Base-by-base conservation (phyloP, 179 eudicot genomes). In the Amaranthus tricolor region DNA sequence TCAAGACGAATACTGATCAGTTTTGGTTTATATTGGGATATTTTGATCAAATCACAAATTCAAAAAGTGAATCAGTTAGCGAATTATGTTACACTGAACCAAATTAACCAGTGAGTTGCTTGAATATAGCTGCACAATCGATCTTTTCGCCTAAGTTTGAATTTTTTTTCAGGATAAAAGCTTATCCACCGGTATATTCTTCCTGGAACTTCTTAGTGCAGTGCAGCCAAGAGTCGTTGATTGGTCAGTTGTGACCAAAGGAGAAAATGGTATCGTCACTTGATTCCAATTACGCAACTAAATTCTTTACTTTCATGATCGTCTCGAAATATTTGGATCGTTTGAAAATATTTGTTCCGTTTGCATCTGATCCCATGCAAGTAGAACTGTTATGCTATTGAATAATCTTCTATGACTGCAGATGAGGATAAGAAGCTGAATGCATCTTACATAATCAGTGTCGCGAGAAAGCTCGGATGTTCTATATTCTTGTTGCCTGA, bases 381-480 rank as follows among this genome's bases (percentile, higher is more conserved):
- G 21, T 52, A 6, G 2, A 55, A 49, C 9, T 58, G 7, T 68
- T 51, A 24, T 24, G n/a, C 16, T 47, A 19, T 59, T 72, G 66
- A 71, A 17, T 76, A 44, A 56, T 61, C 15, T 69, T 21, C 6
- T 73, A 17, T 55, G 15, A 62, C 21, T 73, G 72, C 77, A 91
- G 97, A 87, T 77, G 97, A 91, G 76, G 89, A 89, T 82, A 91
- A 91, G 86, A 91, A 87, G 84, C 68, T 87, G 86, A 91, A 91
- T 76, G 92, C 97, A 63, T 88, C 94, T 52, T 91, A 91, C 74
- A 91, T 91, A 7, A 91, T 89, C 74, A 91, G 94, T 82, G 92
- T 91, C 59, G 92, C 97, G 31, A 80, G 97, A 74, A 91, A 91
- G 83, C 89, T 91, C 69, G 97, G 97, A 45, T 91, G 97, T 60